These are phyloP conservation scores for Gremmenia infestans DNA, from an alignment of 2,329 filamentous ascomycete genomes.

Conservation along the genomic window DNA sequence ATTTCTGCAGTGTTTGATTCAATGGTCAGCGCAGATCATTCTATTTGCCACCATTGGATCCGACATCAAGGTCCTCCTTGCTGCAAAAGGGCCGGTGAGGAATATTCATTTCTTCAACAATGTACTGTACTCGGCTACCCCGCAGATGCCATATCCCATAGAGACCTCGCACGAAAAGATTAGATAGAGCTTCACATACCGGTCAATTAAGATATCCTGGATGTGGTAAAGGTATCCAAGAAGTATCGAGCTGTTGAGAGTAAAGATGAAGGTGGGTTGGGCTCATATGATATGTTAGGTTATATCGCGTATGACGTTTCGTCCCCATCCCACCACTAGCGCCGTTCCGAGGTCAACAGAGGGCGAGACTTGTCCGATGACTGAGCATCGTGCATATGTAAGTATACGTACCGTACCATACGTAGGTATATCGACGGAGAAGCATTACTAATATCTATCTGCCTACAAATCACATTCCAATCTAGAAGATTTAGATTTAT, in stretches of 20 bases:
- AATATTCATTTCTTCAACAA: too few relatives aligned
- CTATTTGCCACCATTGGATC: too few relatives aligned
- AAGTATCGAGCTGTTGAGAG: not conserved
- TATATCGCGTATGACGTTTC: slow-evolving; percentile 19
- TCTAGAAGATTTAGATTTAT: too few relatives aligned
- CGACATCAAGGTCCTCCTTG: not conserved
- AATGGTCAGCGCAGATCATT: too few relatives aligned
- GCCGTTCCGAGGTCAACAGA: not conserved
- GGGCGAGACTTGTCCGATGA: slow-evolving; percentile 12
- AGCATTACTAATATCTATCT: too few relatives aligned
- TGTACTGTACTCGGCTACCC: not conserved
- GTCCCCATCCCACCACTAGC: slow-evolving; percentile 20
- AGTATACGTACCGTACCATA: not conserved
- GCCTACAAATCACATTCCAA: too few relatives aligned
- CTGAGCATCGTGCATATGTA: slow-evolving; percentile 18
- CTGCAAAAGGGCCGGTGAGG: not conserved
- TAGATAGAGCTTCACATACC: slow-evolving; percentile 6
- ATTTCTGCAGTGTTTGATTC: too few relatives aligned
- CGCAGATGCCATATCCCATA: not conserved
- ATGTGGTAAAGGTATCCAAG: not conserved
- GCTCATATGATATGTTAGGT: not conserved
- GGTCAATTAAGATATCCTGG: slow-evolving; percentile 8
- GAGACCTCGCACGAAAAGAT: not conserved
- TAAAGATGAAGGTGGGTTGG: not conserved
- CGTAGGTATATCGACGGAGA: not conserved